Evolutionary conservation across 441 rosid species (phyloP).

Genomic region (Jatropha multifida): DNA sequence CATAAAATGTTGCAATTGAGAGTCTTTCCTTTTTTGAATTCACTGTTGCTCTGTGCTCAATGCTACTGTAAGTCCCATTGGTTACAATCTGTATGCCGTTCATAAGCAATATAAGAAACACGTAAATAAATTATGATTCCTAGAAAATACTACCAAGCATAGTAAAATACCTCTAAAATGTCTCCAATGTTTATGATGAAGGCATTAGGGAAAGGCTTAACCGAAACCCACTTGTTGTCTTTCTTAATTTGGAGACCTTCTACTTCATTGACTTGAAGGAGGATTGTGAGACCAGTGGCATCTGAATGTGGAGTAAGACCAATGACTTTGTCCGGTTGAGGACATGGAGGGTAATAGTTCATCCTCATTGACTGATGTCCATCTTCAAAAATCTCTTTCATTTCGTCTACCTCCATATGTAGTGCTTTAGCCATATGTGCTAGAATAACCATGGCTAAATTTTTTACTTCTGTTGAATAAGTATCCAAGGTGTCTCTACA

Average conservation of each 20-base stretch:
- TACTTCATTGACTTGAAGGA: conserved; percentile 43
- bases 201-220: conserved; percentile 32
- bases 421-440: conserved; percentile 34
- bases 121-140: too few relatives aligned
- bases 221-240: conserved; percentile 30
- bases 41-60: conserved; percentile 36
- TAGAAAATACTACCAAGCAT: too few relatives aligned
- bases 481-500: conserved; percentile 40
- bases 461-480: conserved; percentile 37
- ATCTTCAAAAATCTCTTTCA: conserved; percentile 40
- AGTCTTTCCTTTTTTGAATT: conserved; percentile 36
- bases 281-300: conserved; percentile 28
- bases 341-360: conserved; percentile 55
- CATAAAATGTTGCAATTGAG: conserved; percentile 41
- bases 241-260: conserved; percentile 47
- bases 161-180: conserved; percentile 16
- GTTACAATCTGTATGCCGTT: conserved; percentile 18
- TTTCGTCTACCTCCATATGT: conserved; percentile 28
- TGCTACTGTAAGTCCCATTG: conserved; percentile 29
- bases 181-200: conserved; percentile 44
- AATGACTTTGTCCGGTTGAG: conserved; percentile 28
- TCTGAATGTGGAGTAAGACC: conserved; percentile 39
- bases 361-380: conserved; percentile 45
- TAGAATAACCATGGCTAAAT: conserved; percentile 33
- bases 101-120: neutral